Evolutionary conservation across 225 moss, liverwort and hornwort species (phyloP).

Genomic region (Neckera pumila): DNA sequence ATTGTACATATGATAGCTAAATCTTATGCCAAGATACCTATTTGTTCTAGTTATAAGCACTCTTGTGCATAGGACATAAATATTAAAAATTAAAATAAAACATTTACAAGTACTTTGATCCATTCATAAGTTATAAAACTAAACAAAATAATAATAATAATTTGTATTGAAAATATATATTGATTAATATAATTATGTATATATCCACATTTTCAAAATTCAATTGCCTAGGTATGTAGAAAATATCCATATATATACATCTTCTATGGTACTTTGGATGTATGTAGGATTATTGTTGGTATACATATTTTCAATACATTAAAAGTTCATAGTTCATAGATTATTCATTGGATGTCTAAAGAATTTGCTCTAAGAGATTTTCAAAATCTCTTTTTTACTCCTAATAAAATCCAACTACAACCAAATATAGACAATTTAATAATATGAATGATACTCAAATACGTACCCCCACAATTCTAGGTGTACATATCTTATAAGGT

Average conservation of each 20-base stretch:
- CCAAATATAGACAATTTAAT: neutral
- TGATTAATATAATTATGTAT: too few relatives aligned
- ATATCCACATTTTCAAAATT: neutral
- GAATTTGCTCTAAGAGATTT: neutral
- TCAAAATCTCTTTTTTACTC: neutral
- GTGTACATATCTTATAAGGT: neutral
- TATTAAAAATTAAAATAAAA: neutral
- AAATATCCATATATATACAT: neutral
- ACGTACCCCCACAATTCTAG: neutral
- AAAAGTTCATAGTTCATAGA: neutral
- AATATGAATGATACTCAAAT: neutral
- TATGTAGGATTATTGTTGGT: neutral
- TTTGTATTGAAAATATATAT: neutral
- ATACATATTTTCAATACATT: neutral
- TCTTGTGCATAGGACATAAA: neutral
- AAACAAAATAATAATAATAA: neutral
- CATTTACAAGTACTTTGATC: neutral
- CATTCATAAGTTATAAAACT: neutral
- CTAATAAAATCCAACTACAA: neutral
- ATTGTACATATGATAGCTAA: neutral
- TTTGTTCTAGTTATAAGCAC: neutral
- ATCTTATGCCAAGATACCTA: neutral
- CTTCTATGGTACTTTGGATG: neutral
- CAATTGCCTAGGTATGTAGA: neutral
- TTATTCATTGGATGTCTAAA: neutral